These are phyloP conservation scores for Fragaria ananassa DNA, from an alignment of 306 rosid genomes.

Conservation along the genomic window DNA sequence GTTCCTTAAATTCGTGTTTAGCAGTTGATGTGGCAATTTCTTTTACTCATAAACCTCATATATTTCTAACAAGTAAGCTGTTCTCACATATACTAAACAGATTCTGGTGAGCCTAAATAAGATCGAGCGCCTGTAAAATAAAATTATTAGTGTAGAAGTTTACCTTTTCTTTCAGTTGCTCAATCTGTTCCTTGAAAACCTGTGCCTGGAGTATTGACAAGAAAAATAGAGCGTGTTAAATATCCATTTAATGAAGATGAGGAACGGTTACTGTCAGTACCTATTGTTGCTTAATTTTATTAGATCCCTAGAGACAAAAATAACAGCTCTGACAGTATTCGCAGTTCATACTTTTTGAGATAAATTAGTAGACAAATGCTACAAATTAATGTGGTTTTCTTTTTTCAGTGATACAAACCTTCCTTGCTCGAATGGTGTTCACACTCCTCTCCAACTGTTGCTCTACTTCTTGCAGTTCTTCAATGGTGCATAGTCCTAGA, in stretches of 20 bases:
- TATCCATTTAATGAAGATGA: background rate
- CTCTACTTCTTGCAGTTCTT: conserved; percentile 63
- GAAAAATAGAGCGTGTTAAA: conserved; percentile 2
- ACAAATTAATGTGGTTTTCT: background rate
- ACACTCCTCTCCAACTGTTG: conserved; percentile 65
- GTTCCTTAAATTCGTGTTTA: background rate
- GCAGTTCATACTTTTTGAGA: background rate
- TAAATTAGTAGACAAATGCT: background rate
- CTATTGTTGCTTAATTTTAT: conserved; percentile 2
- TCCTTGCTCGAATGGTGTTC: conserved; percentile 50
- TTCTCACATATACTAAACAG: background rate
- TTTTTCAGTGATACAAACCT: conserved; percentile 40
- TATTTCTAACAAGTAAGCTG: background rate
- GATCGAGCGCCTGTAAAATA: background rate
- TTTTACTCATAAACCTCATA: background rate
- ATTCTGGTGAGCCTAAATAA: background rate
- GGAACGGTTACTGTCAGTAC: conserved; percentile 1
- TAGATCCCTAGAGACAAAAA: background rate
- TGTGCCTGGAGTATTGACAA: conserved; percentile 43
- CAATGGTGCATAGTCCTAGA: conserved; percentile 55
- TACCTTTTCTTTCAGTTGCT: conserved; percentile 63
- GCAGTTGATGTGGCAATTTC: background rate
- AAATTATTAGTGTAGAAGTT: background rate
- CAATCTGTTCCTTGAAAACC: conserved; percentile 55
- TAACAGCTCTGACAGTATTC: background rate